Evolutionary conservation across 192 early-diverging fungal species (phyloP).

Genomic region (Pilaira anomala): DNA sequence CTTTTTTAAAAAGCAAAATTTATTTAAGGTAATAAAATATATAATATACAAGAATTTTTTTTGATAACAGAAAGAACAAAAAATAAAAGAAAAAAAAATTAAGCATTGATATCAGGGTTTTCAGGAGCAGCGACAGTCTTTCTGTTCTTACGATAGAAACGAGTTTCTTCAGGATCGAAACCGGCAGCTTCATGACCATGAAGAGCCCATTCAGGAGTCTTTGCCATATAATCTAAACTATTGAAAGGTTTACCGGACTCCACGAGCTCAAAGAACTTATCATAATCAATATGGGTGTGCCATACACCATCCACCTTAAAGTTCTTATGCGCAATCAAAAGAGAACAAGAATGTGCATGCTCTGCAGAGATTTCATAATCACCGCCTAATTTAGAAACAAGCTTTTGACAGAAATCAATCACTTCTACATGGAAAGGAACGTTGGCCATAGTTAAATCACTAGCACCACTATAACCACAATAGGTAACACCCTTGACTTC

Average conservation of each 20-base stretch:
- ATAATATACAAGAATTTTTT: too few species aligned
- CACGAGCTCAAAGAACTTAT: conserved; percentile 61
- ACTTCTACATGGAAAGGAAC: conserved; percentile 61
- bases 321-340: conserved; percentile 60
- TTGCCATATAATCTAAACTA: conserved; percentile 63
- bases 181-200: conserved; percentile 64
- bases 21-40: too few species aligned
- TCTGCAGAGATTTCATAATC: conserved; percentile 71
- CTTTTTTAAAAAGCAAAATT: too few species aligned
- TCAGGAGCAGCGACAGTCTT: conserved; percentile 17
- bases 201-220: conserved; percentile 67
- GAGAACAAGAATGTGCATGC: conserved; percentile 66
- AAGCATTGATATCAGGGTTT: background rate
- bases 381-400: conserved; percentile 50
- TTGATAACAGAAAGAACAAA: too few species aligned
- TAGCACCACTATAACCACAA: conserved; percentile 67
- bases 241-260: conserved; percentile 52
- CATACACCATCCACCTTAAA: conserved; percentile 67
- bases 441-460: conserved; percentile 67
- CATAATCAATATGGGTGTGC: conserved; percentile 76
- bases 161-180: conserved; percentile 68
- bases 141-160: conserved; percentile 58
- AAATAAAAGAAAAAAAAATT: too few species aligned
- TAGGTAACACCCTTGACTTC: conserved; percentile 79
- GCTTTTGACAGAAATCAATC: conserved; percentile 56